Evolutionary conservation across 164 flowering plant species (phyloP), one percentile per base, ranked within the genome.

Genomic region (Vitis riparia): DNA sequence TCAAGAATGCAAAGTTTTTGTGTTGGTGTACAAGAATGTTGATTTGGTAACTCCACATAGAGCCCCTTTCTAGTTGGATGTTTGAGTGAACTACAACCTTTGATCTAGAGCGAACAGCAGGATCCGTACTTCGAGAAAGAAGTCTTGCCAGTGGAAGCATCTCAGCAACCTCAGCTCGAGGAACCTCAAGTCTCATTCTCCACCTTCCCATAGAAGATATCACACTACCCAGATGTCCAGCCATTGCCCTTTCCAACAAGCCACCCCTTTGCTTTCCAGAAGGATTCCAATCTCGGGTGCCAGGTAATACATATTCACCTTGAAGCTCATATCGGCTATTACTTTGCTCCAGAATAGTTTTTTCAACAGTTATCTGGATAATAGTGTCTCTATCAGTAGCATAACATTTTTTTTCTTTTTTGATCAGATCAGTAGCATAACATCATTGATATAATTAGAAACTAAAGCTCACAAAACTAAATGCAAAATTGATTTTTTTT

Each of bases 201-300:
- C 99, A 95, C 79, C 99, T 86, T 23, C 99, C 99, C 97, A 95
- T 89, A 58, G 99, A 95, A 78, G 99, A 95, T 71, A 95, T 90
- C 73, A 88, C 89, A 83, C 92, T 93, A 51, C 97, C 93, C 49
- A 95, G 79, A 77, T 90, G 91, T 66, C 95, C 97, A 76, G 90
- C 79, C 93, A 92, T 87, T 60, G 89, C 97, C 79, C 84, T 84
- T 70, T 84, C 76, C 57, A 92, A 80, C 70, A 95, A 78, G 66
- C 90, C 90, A 75, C 84, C 85, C 59, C 62, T 84, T 73, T 83
- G 90, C 77, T 85, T 82, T 8, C 76, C 83, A 67, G 81, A 51
- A 77, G 86, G 71, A 49, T 78, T 82, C 30, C 97, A 84, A 68
- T 95, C 99, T 57, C 98, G 86, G 61, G 87, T 76, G 14, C 99